Percentiles rank a stretch among this genome's conserved stretches.
These are phyloP conservation scores for Ustanciosporium gigantosporum DNA, from an alignment of 1,284 basidiomycete genomes.

Conservation along the genomic window DNA sequence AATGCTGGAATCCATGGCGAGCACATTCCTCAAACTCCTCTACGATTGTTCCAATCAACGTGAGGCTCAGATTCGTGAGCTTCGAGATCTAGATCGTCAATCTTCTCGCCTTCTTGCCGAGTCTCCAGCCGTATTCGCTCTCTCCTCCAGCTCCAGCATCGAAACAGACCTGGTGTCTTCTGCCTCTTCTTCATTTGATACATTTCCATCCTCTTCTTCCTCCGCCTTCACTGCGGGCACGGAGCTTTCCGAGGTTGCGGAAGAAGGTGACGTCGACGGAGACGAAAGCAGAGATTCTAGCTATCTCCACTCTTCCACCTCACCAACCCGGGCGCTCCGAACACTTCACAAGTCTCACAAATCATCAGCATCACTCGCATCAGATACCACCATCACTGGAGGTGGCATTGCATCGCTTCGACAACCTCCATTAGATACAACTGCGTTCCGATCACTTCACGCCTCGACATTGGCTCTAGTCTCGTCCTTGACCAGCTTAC, in stretches of 20 bases:
- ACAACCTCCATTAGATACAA: neutral
- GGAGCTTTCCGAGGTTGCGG: neutral
- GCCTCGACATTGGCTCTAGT: conserved; percentile 14
- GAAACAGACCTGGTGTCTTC: neutral
- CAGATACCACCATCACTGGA: conserved; percentile 4
- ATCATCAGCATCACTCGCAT: neutral
- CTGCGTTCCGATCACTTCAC: conserved; percentile 10
- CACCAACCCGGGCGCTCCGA: neutral
- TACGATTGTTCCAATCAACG: conserved; percentile 12
- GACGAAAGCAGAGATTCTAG: neutral
- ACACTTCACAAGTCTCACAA: neutral
- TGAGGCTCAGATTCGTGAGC: conserved; percentile 36
- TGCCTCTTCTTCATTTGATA: neutral
- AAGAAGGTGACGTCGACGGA: neutral
- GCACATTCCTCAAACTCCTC: conserved; percentile 10
- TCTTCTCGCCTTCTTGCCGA: conserved; percentile 5
- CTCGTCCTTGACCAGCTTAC: conserved; percentile 3
- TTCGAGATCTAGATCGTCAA: conserved; percentile 21
- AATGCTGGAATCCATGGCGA: conserved; percentile 9
- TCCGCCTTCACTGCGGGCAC: neutral
- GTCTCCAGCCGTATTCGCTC: neutral
- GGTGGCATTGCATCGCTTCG: neutral
- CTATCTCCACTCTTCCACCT: neutral
- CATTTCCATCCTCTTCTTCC: neutral
- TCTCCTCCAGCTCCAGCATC: neutral